Conservation (phyloP, 257 asterid genomes). For the Eustoma russellianum region DNA sequence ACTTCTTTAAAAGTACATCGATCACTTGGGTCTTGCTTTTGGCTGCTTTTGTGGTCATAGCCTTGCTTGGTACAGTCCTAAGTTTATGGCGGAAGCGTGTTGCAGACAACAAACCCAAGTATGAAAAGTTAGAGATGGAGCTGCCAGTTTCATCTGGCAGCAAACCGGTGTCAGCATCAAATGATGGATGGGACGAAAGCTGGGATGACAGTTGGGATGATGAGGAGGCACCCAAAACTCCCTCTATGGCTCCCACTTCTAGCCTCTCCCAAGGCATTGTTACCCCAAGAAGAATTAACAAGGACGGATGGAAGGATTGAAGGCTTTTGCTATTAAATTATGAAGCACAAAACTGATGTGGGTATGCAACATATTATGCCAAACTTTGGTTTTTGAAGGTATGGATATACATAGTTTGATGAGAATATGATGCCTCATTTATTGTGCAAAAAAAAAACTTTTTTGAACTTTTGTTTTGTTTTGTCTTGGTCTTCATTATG, state of each 20-base stretch:
- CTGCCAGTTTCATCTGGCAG: slow-evolving; percentile 52
- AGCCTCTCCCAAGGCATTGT: slow-evolving; percentile 45
- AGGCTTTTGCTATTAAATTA: background rate
- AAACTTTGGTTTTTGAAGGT: no score
- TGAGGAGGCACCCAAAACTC: slow-evolving; percentile 59
- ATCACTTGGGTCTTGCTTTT: slow-evolving; percentile 28
- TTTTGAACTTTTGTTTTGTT: no score
- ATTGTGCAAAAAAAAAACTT: no score
- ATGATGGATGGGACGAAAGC: slow-evolving; percentile 65
- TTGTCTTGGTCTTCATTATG: no score
- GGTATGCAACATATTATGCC: no score
- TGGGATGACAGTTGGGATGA: slow-evolving; percentile 91
- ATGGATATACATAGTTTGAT: no score
- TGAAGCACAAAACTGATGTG: no score
- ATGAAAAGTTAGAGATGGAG: slow-evolving; percentile 61
- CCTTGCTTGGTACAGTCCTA: slow-evolving; percentile 29
- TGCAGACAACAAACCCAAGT: slow-evolving; percentile 28
- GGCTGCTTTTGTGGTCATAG: slow-evolving; percentile 26
- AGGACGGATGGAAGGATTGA: slow-evolving; percentile 72
- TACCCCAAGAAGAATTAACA: slow-evolving; percentile 42
- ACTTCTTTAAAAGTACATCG: slow-evolving; percentile 15
- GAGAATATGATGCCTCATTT: no score
- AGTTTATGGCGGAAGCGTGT: slow-evolving; percentile 26
- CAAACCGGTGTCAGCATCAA: slow-evolving; percentile 25
- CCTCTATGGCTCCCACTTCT: slow-evolving; percentile 54